Conservation (phyloP, 2,329 filamentous ascomycete species). For the Botryosphaeria dothidea region DNA sequence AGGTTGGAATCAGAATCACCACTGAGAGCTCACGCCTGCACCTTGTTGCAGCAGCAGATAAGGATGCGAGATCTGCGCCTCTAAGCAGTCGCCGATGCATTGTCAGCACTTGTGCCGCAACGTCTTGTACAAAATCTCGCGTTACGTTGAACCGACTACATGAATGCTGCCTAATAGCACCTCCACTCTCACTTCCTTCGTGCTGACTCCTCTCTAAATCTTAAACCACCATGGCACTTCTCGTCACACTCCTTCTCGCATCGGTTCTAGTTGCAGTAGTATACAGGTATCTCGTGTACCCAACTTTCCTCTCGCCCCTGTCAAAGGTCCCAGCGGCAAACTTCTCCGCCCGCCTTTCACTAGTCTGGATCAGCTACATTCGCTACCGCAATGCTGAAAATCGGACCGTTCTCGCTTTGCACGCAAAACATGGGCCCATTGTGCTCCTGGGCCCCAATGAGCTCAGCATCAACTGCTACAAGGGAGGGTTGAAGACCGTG, state of each 20-base stretch:
- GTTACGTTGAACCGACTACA: neutral
- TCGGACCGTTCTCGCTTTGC: constrained; percentile 60
- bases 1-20: neutral
- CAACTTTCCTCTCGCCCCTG: neutral
- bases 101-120: neutral
- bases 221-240: neutral
- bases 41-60: neutral
- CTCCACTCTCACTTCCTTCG: neutral
- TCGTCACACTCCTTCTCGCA: neutral
- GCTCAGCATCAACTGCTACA: constrained; percentile 68
- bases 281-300: neutral
- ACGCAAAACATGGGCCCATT: constrained; percentile 60
- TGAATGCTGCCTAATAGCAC: neutral
- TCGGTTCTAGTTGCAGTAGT: neutral
- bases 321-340: constrained; percentile 64
- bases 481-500: constrained; percentile 64
- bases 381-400: constrained; percentile 65
- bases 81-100: neutral
- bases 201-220: neutral
- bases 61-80: neutral
- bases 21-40: neutral
- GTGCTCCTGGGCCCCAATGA: constrained; percentile 67
- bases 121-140: neutral
- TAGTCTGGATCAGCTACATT: constrained; percentile 67
- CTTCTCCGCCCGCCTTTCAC: constrained; percentile 63